Conservation (phyloP, 169 alveolate genomes). For the Cryptosporidium andersoni region DNA sequence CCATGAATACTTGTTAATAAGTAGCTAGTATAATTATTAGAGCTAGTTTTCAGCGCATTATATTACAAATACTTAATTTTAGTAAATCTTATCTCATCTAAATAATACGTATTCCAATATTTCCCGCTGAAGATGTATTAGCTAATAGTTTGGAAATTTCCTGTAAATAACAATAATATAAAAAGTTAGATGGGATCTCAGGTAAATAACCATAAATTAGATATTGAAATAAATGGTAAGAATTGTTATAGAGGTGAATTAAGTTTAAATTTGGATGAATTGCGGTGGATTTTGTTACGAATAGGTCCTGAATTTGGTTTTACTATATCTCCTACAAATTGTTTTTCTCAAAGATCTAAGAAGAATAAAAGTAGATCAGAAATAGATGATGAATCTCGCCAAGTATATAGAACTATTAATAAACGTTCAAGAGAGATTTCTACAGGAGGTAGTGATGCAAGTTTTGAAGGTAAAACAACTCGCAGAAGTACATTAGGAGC, state of each 20-base stretch:
- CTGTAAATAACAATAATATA: not conserved
- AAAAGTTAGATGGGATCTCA: not conserved
- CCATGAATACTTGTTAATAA: too few species aligned
- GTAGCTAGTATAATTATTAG: too few species aligned
- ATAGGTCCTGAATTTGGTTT: constrained; percentile 61
- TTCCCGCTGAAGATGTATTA: too few species aligned
- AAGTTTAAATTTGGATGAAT: constrained; percentile 36
- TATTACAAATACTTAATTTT: too few species aligned
- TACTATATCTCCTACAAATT: constrained; percentile 21
- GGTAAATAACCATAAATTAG: constrained; percentile 6
- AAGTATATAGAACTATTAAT: not conserved
- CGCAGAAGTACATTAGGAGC: constrained; percentile 8
- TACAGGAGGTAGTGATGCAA: constrained; percentile 15
- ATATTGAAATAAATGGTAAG: constrained; percentile 25
- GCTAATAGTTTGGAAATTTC: too few species aligned
- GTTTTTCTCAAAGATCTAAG: constrained; percentile 11
- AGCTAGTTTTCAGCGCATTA: too few species aligned
- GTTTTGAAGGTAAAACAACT: constrained; percentile 42
- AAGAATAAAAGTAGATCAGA: constrained; percentile 22
- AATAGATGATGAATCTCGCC: not conserved
- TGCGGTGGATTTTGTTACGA: constrained; percentile 50
- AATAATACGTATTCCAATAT: too few species aligned
- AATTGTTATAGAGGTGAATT: constrained; percentile 46
- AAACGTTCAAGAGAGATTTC: constrained; percentile 31
- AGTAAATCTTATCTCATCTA: too few species aligned